Conservation (phyloP, 1,139 yeast species). For the Candida sp. region DNA sequence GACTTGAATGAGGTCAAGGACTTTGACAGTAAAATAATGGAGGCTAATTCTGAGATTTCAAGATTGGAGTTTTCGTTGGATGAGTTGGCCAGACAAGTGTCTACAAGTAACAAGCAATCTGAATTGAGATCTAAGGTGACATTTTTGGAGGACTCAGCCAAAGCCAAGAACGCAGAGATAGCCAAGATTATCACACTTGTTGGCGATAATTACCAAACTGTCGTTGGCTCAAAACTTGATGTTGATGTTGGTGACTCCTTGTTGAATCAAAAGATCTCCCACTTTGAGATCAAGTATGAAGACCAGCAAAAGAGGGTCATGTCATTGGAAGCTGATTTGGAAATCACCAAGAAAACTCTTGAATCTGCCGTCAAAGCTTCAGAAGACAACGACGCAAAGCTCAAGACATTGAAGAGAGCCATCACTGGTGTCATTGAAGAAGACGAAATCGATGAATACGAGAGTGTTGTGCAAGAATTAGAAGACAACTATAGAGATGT, state of each 20-base stretch:
- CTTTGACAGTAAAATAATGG: slow-evolving; percentile 39
- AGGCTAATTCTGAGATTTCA: slow-evolving; percentile 40
- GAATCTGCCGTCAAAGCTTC: slow-evolving; percentile 9
- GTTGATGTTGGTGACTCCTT: slow-evolving; percentile 22
- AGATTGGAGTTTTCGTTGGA: slow-evolving; percentile 60
- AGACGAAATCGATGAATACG: slow-evolving; percentile 55
- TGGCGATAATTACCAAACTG: slow-evolving; percentile 9
- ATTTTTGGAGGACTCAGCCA: slow-evolving; percentile 41
- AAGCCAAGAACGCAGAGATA: slow-evolving; percentile 26
- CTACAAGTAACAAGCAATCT: slow-evolving; percentile 58
- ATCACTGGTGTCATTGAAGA: slow-evolving; percentile 39
- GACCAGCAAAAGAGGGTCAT: slow-evolving; percentile 12
- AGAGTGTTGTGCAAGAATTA: slow-evolving; percentile 51
- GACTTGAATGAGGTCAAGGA: slow-evolving; percentile 28
- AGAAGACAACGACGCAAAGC: slow-evolving; percentile 19
- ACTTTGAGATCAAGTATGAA: slow-evolving; percentile 13
- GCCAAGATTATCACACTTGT: slow-evolving; percentile 12
- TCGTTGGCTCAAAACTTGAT: slow-evolving; percentile 24
- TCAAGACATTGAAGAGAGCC: slow-evolving; percentile 18
- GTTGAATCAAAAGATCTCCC: slow-evolving; percentile 18
- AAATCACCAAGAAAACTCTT: slow-evolving; percentile 10
- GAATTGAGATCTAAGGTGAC: slow-evolving; percentile 59
- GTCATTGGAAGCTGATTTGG: slow-evolving; percentile 14
- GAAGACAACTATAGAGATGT: slow-evolving; percentile 66
- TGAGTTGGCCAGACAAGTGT: slow-evolving; percentile 51